phyloP scores from a whole-genome alignment of 2,329 filamentous ascomycete genomes.

The Calonectria fujianensis region DNA sequence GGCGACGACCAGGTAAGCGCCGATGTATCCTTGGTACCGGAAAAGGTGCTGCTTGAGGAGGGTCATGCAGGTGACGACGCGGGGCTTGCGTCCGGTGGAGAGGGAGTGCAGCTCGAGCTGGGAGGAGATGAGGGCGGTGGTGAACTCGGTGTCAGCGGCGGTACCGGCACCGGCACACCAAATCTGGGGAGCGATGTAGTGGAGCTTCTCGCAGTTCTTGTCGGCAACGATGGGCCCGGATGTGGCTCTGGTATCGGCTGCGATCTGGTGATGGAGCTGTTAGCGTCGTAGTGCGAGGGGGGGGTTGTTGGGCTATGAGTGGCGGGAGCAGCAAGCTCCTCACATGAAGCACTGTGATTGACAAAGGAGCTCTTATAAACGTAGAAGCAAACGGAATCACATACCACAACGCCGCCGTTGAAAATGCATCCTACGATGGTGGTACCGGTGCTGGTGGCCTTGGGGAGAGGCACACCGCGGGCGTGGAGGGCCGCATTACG shows the following conservation, averaged over 20 bases:
- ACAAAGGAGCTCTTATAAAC: neutral
- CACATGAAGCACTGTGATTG: constrained; percentile 5
- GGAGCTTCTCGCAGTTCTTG: constrained; percentile 99
- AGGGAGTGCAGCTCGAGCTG: constrained; percentile 98
- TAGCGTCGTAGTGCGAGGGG: constrained; percentile 37
- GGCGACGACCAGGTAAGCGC: constrained; percentile 97
- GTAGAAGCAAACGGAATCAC: constrained; percentile 57
- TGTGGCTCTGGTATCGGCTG: constrained; percentile 97
- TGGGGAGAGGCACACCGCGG: constrained; percentile 93
- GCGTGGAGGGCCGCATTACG: constrained; percentile 97
- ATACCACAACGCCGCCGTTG: constrained; percentile 94
- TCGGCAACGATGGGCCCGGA: constrained; percentile 98
- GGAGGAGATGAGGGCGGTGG: constrained; percentile 97
- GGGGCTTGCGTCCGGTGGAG: constrained; percentile 95
- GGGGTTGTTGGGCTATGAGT: constrained; percentile 35
- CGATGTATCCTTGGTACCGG: constrained; percentile 97
- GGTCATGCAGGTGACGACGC: constrained; percentile 99
- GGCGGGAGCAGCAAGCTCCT: neutral
- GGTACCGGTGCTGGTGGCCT: constrained; percentile 98
- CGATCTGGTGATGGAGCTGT: constrained; percentile 78
- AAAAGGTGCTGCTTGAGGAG: constrained; percentile 99
- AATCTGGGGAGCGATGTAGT: constrained; percentile 98
- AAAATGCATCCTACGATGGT: constrained; percentile 99
- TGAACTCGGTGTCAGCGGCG: constrained; percentile 99
- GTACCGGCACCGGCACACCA: constrained; percentile 99